phyloP scores from a whole-genome alignment of 352 stramenopile species.

The Phytophthora idaei region DNA sequence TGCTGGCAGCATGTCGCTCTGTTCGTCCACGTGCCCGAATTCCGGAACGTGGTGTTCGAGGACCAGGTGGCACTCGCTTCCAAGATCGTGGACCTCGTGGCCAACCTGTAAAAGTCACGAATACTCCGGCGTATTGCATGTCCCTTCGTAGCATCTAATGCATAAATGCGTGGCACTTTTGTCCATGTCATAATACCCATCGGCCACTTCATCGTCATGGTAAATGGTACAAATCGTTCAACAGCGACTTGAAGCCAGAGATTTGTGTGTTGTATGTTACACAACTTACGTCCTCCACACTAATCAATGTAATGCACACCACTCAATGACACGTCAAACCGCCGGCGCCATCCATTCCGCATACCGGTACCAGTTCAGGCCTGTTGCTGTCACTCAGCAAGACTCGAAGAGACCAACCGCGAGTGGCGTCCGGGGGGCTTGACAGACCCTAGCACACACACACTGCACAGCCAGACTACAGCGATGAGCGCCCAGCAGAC shows the following conservation, averaged over 20 bases:
- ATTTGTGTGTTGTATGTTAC: neutral
- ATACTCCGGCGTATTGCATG: neutral
- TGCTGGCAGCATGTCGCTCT: slow-evolving; percentile 57
- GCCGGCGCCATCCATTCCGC: slow-evolving; percentile 40
- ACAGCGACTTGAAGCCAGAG: neutral
- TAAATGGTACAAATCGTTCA: too few species aligned
- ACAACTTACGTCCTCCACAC: neutral
- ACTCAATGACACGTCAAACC: slow-evolving; percentile 31
- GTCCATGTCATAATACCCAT: too few species aligned
- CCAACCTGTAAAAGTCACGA: slow-evolving; percentile 27
- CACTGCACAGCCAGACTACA: slow-evolving; percentile 11
- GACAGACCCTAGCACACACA: slow-evolving; percentile 10
- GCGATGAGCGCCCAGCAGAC: slow-evolving; percentile 34
- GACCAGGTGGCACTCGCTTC: slow-evolving; percentile 69
- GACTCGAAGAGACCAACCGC: slow-evolving; percentile 30
- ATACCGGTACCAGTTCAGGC: slow-evolving; percentile 13
- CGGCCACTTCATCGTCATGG: too few species aligned
- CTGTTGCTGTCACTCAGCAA: slow-evolving; percentile 30
- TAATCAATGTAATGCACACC: slow-evolving; percentile 7
- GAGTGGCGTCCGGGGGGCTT: slow-evolving; percentile 8
- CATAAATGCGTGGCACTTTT: slow-evolving; percentile 1
- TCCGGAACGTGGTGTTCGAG: slow-evolving; percentile 56
- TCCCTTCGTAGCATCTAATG: neutral
- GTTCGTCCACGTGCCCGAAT: slow-evolving; percentile 82
- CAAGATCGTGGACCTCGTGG: slow-evolving; percentile 59